Percentiles rank a stretch among this genome's conserved stretches.
phyloP scores from a whole-genome alignment of 116 monocot genomes.

The Posidonia oceanica region DNA sequence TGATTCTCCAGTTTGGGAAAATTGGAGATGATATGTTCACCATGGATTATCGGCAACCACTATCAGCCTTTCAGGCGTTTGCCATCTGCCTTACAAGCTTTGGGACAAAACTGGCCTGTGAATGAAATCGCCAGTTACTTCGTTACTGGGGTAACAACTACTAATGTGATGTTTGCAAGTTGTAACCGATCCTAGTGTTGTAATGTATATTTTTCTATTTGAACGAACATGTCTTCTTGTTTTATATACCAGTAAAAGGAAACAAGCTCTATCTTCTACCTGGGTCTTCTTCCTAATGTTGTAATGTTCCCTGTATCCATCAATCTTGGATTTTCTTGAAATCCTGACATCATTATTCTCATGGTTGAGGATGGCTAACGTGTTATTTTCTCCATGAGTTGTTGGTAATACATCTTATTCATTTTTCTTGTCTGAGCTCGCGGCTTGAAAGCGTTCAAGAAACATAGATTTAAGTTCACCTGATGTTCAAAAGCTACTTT shows the following conservation, averaged over 20 bases:
- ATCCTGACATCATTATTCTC: too few relatives aligned
- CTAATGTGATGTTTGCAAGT: neutral
- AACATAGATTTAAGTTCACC: too few relatives aligned
- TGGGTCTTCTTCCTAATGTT: too few relatives aligned
- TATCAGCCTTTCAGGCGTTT: conserved; percentile 88
- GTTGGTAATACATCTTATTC: too few relatives aligned
- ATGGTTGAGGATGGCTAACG: too few relatives aligned
- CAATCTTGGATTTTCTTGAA: too few relatives aligned
- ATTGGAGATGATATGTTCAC: conserved; percentile 77
- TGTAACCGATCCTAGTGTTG: neutral
- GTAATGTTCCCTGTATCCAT: too few relatives aligned
- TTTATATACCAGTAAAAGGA: neutral
- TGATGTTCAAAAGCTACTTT: too few relatives aligned
- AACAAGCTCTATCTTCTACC: neutral
- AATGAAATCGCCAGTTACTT: conserved; percentile 23
- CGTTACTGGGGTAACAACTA: neutral
- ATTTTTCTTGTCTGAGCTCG: too few relatives aligned
- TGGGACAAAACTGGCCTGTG: conserved; percentile 80
- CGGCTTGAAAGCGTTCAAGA: too few relatives aligned
- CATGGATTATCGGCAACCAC: conserved; percentile 81
- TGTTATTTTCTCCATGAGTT: too few relatives aligned
- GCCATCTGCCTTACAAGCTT: conserved; percentile 91
- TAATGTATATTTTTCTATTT: neutral
- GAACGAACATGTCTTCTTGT: neutral
- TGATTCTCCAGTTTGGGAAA: conserved; percentile 86